Evolutionary conservation across 768 basidiomycete species (phyloP).

Genomic region (Glaciozyma martinii): DNA sequence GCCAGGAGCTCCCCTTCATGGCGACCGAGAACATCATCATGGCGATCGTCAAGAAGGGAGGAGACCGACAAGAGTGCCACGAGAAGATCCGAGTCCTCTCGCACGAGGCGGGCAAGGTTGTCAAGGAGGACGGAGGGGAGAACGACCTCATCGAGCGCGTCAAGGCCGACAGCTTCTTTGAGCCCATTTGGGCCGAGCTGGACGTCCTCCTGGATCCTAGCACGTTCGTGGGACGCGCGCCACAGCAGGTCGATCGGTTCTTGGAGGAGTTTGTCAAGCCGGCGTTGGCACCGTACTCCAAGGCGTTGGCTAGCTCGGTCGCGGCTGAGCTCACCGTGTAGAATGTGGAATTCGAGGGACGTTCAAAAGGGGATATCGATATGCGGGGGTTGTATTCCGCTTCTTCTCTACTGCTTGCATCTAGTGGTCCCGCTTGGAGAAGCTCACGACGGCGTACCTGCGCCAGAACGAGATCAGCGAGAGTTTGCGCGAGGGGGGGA

Average conservation of each 20-base stretch:
- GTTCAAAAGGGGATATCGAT: too few relatives aligned
- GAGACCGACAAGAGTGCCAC: slow-evolving; percentile 92
- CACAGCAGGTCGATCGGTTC: slow-evolving; percentile 86
- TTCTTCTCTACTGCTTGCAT: too few relatives aligned
- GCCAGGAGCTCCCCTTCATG: slow-evolving; percentile 98
- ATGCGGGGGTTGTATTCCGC: too few relatives aligned
- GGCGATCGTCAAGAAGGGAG: slow-evolving; percentile 83
- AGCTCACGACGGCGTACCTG: slow-evolving; percentile 5
- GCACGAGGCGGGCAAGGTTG: slow-evolving; percentile 87
- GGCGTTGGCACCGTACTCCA: slow-evolving; percentile 47
- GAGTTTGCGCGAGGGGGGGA: neutral
- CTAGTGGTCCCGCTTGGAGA: neutral
- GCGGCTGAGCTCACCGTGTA: slow-evolving; percentile 17
- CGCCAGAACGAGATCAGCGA: neutral
- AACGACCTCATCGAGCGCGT: slow-evolving; percentile 93
- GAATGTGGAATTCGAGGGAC: too few relatives aligned
- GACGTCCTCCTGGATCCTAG: slow-evolving; percentile 70
- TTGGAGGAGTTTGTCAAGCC: slow-evolving; percentile 77
- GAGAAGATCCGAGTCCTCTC: slow-evolving; percentile 91
- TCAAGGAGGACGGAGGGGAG: slow-evolving; percentile 86
- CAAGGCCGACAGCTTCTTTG: slow-evolving; percentile 72
- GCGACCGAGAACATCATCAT: slow-evolving; percentile 99
- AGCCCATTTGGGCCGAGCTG: slow-evolving; percentile 70
- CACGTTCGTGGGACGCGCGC: slow-evolving; percentile 87
- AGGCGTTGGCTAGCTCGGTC: slow-evolving; percentile 10